Conservation (phyloP, 1,284 basidiomycete genomes). For the Apiotrichum veenhuisii region DNA sequence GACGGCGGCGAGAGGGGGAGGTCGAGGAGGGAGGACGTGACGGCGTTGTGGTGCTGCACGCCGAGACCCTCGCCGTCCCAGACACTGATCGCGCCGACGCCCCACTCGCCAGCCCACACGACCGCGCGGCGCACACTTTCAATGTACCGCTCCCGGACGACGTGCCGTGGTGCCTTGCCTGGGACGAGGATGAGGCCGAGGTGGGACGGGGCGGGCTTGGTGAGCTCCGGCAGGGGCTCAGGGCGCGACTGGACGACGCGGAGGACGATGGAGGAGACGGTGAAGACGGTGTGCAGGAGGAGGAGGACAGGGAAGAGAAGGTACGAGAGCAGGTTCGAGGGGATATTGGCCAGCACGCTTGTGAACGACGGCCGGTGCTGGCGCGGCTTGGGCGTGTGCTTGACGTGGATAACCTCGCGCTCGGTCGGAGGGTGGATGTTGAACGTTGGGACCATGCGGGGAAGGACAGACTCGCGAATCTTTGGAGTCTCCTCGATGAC, state of each 20-base stretch:
- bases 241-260: slow-evolving; percentile 27
- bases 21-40: slow-evolving; percentile 12
- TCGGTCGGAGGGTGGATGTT: background rate
- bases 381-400: background rate
- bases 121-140: slow-evolving; percentile 28
- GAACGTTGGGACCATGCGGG: background rate
- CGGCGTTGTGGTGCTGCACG: slow-evolving; percentile 8
- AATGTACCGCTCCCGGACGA: slow-evolving; percentile 15
- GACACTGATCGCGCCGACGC: slow-evolving; percentile 31
- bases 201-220: slow-evolving; percentile 19
- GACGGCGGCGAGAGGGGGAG: slow-evolving; percentile 19
- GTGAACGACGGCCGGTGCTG: background rate
- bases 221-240: slow-evolving; percentile 4
- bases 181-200: slow-evolving; percentile 24
- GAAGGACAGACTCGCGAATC: background rate
- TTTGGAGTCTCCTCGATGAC: background rate
- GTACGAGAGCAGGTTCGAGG: background rate
- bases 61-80: slow-evolving; percentile 25
- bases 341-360: background rate
- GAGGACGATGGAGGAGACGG: slow-evolving; percentile 31
- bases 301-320: slow-evolving; percentile 29
- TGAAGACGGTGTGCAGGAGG: slow-evolving; percentile 35
- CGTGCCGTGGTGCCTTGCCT: slow-evolving; percentile 2
- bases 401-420: slow-evolving; percentile 1
- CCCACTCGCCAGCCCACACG: slow-evolving; percentile 32